Percentiles rank a stretch among this genome's conserved stretches.
phyloP scores from a whole-genome alignment of 768 basidiomycete genomes.

The Phlebiopsis flavidoalba region DNA sequence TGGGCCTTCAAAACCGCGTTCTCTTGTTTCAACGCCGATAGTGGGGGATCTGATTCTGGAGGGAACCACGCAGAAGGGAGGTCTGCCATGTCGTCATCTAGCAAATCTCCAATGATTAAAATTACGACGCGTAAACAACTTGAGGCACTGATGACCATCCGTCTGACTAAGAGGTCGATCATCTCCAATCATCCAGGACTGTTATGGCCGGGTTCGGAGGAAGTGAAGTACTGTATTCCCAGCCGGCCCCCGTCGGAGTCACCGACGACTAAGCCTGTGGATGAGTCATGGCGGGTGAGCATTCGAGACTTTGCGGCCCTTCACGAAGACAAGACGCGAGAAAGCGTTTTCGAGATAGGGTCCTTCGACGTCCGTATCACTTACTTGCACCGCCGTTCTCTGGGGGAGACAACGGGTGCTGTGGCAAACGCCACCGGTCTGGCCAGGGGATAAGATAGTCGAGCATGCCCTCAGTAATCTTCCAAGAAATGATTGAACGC shows the following conservation, averaged over 20 bases:
- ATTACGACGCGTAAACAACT: neutral
- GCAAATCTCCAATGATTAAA: neutral
- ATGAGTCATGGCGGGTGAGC: conserved; percentile 24
- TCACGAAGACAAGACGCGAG: conserved; percentile 34
- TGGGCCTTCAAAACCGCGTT: conserved; percentile 61
- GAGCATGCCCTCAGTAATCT: conserved; percentile 79
- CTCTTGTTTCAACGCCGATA: conserved; percentile 54
- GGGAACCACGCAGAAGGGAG: conserved; percentile 76
- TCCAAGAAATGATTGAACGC: conserved; percentile 90
- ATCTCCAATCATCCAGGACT: conserved; percentile 48
- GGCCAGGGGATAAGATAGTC: conserved; percentile 85
- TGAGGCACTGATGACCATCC: conserved; percentile 48
- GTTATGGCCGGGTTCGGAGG: conserved; percentile 24
- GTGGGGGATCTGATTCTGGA: conserved; percentile 47
- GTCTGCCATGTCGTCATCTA: conserved; percentile 60
- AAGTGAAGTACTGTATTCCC: conserved; percentile 22
- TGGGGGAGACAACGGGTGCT: conserved; percentile 56
- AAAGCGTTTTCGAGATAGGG: conserved; percentile 52
- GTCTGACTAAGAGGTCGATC: conserved; percentile 50
- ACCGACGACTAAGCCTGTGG: conserved; percentile 9
- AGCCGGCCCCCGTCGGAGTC: conserved; percentile 16
- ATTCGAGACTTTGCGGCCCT: conserved; percentile 23
- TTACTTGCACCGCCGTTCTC: conserved; percentile 50
- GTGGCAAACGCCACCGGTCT: conserved; percentile 80
- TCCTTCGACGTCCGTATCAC: conserved; percentile 70